Base-by-base conservation (phyloP, 2,329 filamentous ascomycete genomes). In the Venturiaceae sp. region DNA sequence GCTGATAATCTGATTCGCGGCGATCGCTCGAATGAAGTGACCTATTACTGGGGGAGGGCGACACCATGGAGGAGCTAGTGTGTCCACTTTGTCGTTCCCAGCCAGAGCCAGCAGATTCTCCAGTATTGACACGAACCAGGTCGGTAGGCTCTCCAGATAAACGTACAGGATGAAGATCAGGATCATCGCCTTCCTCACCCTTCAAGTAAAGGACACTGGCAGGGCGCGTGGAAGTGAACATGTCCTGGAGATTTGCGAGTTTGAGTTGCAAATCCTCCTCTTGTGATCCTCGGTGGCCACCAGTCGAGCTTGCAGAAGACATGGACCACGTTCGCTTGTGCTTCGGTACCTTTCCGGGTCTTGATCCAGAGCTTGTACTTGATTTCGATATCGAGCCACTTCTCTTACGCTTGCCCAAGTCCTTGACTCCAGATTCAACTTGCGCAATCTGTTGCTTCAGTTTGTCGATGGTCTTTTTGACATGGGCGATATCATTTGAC, bases 381-480 rank as follows among this genome's bases (percentile, higher is more conserved):
- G 64, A 61, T 58, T 73, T 75, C 19, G 77, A 75, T 9, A 79
- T 74, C 0, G 80, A 78, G 28, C 75, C 76, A 64, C 75, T 80
- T 67, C 83, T 79, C 68, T 85, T 85, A 58, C 82, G 76, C 68
- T 85, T 85, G 61, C 81, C 80, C 58, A 81, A 76, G 55, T 80
- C 80, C 60, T 81, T 79, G 69, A 81, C 78, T 21, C 82, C 82
- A 58, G 81, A 77, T 66, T 85, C 83, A 23, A 80, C 78, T 67
- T 96, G 91, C 0, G 87, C 79, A 61, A 96, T 94, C 67, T 96
- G 92, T 68, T 96, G 91, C 72, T 95, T 95, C 52, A 96, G 76
- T 73, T 96, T 97, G 68, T 96, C 92, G 65, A 97, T 96, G 0
- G 88, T 90, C 75, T 96, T 97, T 73, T 95, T 95, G 63, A 97